phyloP scores from a whole-genome alignment of 345 rosid genomes.

The Eutrema yunnanense region DNA sequence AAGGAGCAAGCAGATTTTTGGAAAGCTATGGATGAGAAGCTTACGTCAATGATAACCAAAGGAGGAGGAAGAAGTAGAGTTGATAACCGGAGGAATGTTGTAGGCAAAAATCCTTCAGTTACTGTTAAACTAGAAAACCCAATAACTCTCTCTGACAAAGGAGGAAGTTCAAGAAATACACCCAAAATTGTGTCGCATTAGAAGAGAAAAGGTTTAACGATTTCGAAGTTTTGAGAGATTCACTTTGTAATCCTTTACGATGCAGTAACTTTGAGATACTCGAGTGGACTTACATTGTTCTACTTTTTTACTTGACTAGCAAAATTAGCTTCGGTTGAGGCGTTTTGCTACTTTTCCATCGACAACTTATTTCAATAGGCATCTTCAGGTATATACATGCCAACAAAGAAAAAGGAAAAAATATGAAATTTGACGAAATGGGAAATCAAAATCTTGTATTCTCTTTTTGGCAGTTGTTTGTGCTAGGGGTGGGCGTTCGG shows the following conservation, averaged over 20 bases:
- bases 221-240: neutral
- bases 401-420: neutral
- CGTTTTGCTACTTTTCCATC: neutral
- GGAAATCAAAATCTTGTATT: no score
- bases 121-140: no score
- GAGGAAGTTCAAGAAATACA: constrained; percentile 19
- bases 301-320: neutral
- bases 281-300: neutral
- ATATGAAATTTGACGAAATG: no score
- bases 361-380: neutral
- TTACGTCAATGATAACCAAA: neutral
- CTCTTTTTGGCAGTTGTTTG: no score
- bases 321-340: neutral
- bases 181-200: neutral
- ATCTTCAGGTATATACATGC: neutral
- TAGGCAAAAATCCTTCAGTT: neutral
- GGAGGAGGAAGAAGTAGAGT: constrained; percentile 13
- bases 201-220: neutral
- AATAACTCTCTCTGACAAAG: no score
- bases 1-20: constrained; percentile 1
- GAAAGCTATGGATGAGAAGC: neutral
- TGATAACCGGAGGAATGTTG: constrained; percentile 24
- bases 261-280: neutral
- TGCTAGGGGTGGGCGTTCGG: no score
- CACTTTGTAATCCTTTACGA: neutral